Evolutionary conservation across 306 rosid species (phyloP).

Genomic region (Nissolia schottii): DNA sequence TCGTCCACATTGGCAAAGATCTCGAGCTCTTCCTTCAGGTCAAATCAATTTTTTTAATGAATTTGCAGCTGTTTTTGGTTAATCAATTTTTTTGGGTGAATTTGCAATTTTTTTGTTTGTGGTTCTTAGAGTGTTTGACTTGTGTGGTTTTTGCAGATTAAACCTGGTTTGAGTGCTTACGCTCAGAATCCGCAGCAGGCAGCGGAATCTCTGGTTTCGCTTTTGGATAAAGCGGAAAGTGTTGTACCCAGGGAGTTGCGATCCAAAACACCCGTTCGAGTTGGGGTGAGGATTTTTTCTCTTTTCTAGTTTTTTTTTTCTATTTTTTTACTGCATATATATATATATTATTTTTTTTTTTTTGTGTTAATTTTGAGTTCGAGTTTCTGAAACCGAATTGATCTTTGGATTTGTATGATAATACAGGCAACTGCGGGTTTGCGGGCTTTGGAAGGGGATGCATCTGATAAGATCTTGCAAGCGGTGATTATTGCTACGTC

Average conservation of each 20-base stretch:
- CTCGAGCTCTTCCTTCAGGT: conserved; percentile 88
- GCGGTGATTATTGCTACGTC: conserved; percentile 47
- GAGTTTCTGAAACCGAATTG: conserved; percentile 25
- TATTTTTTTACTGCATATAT: not conserved
- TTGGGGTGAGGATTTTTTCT: conserved; percentile 58
- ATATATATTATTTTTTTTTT: too few species aligned
- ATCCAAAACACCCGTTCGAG: conserved; percentile 80
- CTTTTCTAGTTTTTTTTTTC: not conserved
- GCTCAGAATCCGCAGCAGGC: conserved; percentile 68
- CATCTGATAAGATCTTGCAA: conserved; percentile 80
- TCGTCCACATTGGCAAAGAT: conserved; percentile 82
- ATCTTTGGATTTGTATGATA: conserved; percentile 20
- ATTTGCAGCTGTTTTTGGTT: not conserved
- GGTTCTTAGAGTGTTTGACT: not conserved
- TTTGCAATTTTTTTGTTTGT: not conserved
- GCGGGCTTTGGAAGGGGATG: conserved; percentile 74
- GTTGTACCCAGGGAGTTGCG: conserved; percentile 76
- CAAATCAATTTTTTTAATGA: not conserved
- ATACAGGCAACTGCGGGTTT: conserved; percentile 96
- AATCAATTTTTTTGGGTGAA: not conserved
- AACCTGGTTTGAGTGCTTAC: conserved; percentile 77
- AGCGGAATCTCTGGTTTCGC: conserved; percentile 62
- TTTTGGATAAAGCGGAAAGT: conserved; percentile 65
- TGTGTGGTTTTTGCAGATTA: conserved; percentile 26
- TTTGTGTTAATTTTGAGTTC: not conserved